These are phyloP conservation scores for Polytrichum commune DNA, from an alignment of 225 moss, liverwort and hornwort genomes.

Conservation along the genomic window DNA sequence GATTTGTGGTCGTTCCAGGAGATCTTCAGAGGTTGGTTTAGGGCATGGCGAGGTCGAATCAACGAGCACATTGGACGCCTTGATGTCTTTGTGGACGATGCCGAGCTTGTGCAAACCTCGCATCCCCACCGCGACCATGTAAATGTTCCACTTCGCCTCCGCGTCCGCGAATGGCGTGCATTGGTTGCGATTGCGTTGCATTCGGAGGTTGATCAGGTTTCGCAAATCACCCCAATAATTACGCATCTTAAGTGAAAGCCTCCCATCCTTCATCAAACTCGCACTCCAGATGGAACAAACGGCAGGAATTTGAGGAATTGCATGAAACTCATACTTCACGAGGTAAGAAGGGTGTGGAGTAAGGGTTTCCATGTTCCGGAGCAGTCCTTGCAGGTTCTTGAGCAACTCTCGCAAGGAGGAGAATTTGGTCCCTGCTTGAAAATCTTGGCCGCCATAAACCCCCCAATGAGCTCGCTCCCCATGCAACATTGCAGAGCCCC, in stretches of 20 bases:
- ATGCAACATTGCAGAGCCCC: background rate
- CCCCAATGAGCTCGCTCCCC: background rate
- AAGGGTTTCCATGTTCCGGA: background rate
- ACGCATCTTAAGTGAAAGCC: background rate
- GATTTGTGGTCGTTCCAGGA: background rate
- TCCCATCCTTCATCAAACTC: background rate
- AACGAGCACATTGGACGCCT: conserved; percentile 12
- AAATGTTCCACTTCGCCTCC: background rate
- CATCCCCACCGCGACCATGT: background rate
- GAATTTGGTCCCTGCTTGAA: background rate
- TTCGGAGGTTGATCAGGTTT: background rate
- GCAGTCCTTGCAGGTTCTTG: background rate
- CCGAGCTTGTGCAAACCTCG: background rate
- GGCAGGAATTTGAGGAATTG: too few species aligned
- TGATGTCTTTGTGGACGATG: conserved; percentile 4
- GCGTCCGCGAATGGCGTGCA: background rate
- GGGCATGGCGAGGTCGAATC: background rate
- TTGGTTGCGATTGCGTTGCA: background rate
- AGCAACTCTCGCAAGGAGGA: background rate
- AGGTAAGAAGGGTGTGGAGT: background rate
- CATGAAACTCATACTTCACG: background rate
- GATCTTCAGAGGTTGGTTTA: background rate
- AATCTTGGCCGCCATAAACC: background rate
- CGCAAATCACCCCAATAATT: conserved; percentile 6
- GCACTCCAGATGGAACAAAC: background rate